phyloP scores from a whole-genome alignment of 2,329 filamentous ascomycete species.

The Penicillium glabrum region DNA sequence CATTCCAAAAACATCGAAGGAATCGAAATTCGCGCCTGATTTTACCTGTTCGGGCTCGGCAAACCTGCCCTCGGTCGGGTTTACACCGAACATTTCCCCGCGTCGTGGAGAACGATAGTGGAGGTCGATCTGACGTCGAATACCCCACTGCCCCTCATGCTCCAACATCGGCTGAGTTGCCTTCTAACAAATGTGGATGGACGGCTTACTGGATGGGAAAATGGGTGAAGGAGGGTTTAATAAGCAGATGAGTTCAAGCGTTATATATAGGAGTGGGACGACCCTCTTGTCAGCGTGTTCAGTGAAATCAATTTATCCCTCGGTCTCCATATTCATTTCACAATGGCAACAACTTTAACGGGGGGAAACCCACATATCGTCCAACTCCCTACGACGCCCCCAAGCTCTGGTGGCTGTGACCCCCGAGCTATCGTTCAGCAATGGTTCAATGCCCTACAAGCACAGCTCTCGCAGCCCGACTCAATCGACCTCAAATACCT shows the following conservation, averaged over 20 bases:
- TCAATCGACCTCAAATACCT: slow-evolving; percentile 21
- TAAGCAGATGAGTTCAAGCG: neutral
- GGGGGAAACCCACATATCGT: slow-evolving; percentile 31
- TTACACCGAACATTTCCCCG: slow-evolving; percentile 7
- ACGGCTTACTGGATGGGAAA: neutral
- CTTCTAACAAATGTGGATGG: neutral
- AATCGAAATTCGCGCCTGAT: neutral
- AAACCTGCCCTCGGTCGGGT: slow-evolving; percentile 13
- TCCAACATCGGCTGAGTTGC: slow-evolving; percentile 8
- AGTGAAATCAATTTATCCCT: neutral
- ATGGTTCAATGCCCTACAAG: slow-evolving; percentile 33
- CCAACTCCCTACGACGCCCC: slow-evolving; percentile 29
- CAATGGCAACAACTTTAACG: slow-evolving; percentile 22
- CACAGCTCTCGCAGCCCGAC: slow-evolving; percentile 19
- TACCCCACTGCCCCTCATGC: slow-evolving; percentile 7
- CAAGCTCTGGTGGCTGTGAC: slow-evolving; percentile 14
- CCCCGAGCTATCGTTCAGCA: slow-evolving; percentile 29
- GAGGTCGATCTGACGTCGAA: slow-evolving; percentile 4
- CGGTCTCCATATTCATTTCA: neutral
- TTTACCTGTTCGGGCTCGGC: slow-evolving; percentile 10
- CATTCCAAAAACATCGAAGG: neutral
- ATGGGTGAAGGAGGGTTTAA: neutral
- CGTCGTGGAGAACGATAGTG: neutral
- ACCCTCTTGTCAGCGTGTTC: neutral
- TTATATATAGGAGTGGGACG: neutral